phyloP scores from a whole-genome alignment of 2,329 filamentous ascomycete genomes.

The Exophiala spinifera region DNA sequence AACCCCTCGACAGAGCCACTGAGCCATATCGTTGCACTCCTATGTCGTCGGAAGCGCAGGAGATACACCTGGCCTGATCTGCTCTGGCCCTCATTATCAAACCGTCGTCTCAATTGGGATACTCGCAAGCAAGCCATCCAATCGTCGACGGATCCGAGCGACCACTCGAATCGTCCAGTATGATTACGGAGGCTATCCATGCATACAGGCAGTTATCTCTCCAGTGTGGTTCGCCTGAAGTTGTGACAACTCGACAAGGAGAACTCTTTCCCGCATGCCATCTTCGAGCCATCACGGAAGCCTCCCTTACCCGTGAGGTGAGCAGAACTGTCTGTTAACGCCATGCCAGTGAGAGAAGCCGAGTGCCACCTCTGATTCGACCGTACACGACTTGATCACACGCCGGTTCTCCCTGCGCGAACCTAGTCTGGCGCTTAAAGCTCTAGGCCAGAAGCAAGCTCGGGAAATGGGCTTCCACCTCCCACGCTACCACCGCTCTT shows the following conservation, averaged over 20 bases:
- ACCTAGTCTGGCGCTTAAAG: slow-evolving; percentile 18
- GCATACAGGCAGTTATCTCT: too few species aligned
- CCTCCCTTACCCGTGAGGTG: slow-evolving; percentile 1
- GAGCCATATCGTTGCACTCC: too few species aligned
- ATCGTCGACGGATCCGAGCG: too few species aligned
- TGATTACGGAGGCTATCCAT: too few species aligned
- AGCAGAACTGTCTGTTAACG: not conserved
- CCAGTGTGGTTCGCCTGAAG: too few species aligned
- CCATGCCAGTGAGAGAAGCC: not conserved
- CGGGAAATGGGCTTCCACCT: not conserved
- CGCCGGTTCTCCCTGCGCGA: slow-evolving; percentile 10
- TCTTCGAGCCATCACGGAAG: not conserved
- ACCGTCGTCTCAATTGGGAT: not conserved
- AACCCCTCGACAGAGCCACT: too few species aligned
- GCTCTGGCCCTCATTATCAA: too few species aligned
- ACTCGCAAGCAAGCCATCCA: not conserved
- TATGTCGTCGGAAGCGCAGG: not conserved
- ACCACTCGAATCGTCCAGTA: too few species aligned
- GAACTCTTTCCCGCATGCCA: too few species aligned
- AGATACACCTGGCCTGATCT: too few species aligned
- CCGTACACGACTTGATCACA: slow-evolving; percentile 12
- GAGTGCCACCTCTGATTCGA: slow-evolving; percentile 13
- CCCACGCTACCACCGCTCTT: too few species aligned
- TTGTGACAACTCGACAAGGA: too few species aligned
- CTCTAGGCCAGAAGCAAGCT: not conserved